Evolutionary conservation across 768 basidiomycete genomes (phyloP).

Genomic region (Chalciporus sphaerocephalus): DNA sequence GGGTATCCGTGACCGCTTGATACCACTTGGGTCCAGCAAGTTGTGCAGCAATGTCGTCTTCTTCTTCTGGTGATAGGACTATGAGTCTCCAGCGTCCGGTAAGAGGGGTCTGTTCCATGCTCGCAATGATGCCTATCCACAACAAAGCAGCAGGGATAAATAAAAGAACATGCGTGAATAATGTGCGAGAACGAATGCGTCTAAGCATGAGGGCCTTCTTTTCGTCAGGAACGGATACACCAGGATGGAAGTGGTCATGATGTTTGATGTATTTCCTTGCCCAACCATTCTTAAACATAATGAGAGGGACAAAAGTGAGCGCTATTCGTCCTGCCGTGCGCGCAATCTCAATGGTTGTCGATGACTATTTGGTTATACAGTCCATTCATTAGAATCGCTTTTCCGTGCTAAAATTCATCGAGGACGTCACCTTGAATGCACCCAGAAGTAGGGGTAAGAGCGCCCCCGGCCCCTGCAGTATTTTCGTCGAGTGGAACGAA

Average conservation of each 20-base stretch:
- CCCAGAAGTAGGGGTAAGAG: conserved; percentile 54
- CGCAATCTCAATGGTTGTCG: conserved; percentile 66
- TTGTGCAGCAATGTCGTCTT: conserved; percentile 80
- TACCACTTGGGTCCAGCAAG: conserved; percentile 87
- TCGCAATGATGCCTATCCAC: conserved; percentile 66
- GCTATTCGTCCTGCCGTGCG: conserved; percentile 67
- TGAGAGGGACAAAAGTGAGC: conserved; percentile 68
- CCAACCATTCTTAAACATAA: conserved; percentile 56
- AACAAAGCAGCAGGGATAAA: conserved; percentile 59
- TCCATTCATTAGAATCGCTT: neutral
- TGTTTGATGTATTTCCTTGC: conserved; percentile 49
- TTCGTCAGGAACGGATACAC: conserved; percentile 49
- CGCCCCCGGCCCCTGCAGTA: conserved; percentile 19
- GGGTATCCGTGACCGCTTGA: conserved; percentile 72
- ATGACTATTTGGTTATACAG: conserved; percentile 48
- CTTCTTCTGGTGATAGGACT: conserved; percentile 87
- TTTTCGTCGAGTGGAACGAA: conserved; percentile 41
- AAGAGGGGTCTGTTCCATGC: conserved; percentile 72
- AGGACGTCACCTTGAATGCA: conserved; percentile 51
- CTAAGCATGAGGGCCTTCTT: conserved; percentile 46
- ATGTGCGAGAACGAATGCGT: conserved; percentile 45
- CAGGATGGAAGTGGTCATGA: conserved; percentile 32
- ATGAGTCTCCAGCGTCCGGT: conserved; percentile 90
- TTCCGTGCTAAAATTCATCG: neutral
- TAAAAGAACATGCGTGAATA: conserved; percentile 51